Percentiles rank a stretch among this genome's conserved stretches.
phyloP scores from a whole-genome alignment of 2,329 filamentous ascomycete genomes.

The Scedosporium minutisporum region DNA sequence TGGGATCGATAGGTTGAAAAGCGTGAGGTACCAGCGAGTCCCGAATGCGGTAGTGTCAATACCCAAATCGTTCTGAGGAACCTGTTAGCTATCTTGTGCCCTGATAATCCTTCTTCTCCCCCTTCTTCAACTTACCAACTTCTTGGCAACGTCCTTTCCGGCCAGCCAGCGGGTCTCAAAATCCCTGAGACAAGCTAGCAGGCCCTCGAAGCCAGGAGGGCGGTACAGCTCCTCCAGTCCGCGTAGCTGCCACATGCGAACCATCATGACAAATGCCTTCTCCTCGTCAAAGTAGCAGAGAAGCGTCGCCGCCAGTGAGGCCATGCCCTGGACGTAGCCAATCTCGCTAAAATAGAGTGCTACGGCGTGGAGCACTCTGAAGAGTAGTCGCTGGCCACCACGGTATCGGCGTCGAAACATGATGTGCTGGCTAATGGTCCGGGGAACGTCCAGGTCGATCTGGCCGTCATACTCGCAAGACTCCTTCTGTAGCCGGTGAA shows the following conservation, averaged over 20 bases:
- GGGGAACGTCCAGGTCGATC: conserved; percentile 92
- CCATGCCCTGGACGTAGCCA: conserved; percentile 98
- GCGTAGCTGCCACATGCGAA: conserved; percentile 83
- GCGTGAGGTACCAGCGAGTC: conserved; percentile 91
- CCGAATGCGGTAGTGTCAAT: conserved; percentile 91
- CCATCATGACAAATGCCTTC: conserved; percentile 87
- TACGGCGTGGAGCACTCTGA: conserved; percentile 84
- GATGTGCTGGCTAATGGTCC: conserved; percentile 90
- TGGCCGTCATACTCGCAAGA: conserved; percentile 86
- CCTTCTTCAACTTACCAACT: conserved; percentile 52
- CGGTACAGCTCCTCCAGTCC: conserved; percentile 79
- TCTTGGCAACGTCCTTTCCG: conserved; percentile 66
- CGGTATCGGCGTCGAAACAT: conserved; percentile 93
- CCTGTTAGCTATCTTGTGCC: background rate
- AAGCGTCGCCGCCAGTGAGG: conserved; percentile 79
- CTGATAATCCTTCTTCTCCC: too few relatives aligned
- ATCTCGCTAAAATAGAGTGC: conserved; percentile 85
- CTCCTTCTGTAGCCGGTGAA: conserved; percentile 61
- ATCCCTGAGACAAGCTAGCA: conserved; percentile 77
- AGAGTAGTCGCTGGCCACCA: conserved; percentile 83
- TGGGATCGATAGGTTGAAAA: conserved; percentile 95
- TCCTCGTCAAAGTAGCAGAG: conserved; percentile 97
- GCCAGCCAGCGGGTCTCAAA: conserved; percentile 79
- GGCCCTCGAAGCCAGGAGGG: conserved; percentile 64
- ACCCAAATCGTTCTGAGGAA: conserved; percentile 55